Evolutionary conservation across 148 eudicot species (phyloP).

Genomic region (Cornus controversa): DNA sequence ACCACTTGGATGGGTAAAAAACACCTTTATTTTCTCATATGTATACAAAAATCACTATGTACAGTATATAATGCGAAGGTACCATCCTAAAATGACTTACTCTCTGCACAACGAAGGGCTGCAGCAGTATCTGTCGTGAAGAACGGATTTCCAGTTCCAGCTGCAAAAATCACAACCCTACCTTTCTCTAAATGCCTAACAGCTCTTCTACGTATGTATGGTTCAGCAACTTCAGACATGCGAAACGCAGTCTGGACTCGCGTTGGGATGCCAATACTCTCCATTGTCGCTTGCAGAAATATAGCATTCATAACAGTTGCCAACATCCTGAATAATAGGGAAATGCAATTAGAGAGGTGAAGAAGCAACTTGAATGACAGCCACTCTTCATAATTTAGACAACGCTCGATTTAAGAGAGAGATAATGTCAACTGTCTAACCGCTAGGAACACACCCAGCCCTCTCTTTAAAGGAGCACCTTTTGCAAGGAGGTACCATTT

Average conservation of each 20-base stretch:
- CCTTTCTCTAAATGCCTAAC: slow-evolving; percentile 98
- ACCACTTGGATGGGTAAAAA: too few species aligned
- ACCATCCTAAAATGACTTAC: slow-evolving; percentile 43
- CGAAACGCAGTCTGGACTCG: slow-evolving; percentile 99
- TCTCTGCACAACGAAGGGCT: slow-evolving; percentile 98
- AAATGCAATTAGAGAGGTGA: background rate
- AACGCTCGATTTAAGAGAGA: background rate
- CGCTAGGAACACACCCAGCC: background rate
- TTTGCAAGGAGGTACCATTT: too few species aligned
- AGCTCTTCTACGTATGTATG: slow-evolving; percentile 94
- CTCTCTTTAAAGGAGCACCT: background rate
- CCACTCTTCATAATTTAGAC: background rate
- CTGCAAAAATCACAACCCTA: slow-evolving; percentile 96
- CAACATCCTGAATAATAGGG: slow-evolving; percentile 64
- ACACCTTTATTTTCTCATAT: too few species aligned
- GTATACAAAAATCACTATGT: background rate
- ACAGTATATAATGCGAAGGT: background rate
- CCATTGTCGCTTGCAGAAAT: slow-evolving; percentile 99
- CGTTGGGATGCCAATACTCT: slow-evolving; percentile 96
- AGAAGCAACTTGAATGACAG: background rate
- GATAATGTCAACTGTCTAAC: background rate
- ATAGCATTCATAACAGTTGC: slow-evolving; percentile 99
- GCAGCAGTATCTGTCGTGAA: slow-evolving; percentile 99
- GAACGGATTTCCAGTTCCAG: slow-evolving; percentile 99
- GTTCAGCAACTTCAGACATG: slow-evolving; percentile 99